These are phyloP conservation scores for Geopyxis carbonaria DNA, from an alignment of 495 filamentous ascomycete genomes.

Conservation along the genomic window DNA sequence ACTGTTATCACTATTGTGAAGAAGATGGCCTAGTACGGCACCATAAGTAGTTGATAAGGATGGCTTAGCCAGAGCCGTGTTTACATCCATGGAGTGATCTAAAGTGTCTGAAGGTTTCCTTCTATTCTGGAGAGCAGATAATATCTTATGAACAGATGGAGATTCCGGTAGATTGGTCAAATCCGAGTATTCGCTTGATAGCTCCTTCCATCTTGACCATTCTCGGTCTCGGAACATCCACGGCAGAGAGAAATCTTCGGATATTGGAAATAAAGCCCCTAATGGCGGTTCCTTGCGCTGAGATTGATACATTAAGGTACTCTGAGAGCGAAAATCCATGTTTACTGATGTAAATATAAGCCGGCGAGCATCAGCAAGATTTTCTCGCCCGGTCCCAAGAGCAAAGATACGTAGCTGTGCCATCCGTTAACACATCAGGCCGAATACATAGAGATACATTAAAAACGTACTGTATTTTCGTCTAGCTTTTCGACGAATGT, in stretches of 20 bases:
- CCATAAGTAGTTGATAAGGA: neutral
- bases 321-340: slow-evolving; percentile 12
- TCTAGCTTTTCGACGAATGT: slow-evolving; percentile 21
- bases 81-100: neutral
- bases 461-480: slow-evolving; percentile 11
- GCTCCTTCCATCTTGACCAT: slow-evolving; percentile 21
- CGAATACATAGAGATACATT: neutral
- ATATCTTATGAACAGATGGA: neutral
- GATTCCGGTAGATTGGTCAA: neutral
- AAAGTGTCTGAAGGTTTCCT: neutral
- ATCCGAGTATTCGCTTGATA: slow-evolving; percentile 2
- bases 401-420: slow-evolving; percentile 18
- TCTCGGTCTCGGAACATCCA: slow-evolving; percentile 20
- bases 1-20: neutral
- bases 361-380: slow-evolving; percentile 21
- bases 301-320: slow-evolving; percentile 16
- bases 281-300: slow-evolving; percentile 6
- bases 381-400: slow-evolving; percentile 9
- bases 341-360: slow-evolving; percentile 20
- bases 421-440: slow-evolving; percentile 5
- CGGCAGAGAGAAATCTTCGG: slow-evolving; percentile 12
- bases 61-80: neutral
- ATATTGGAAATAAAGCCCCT: slow-evolving; percentile 16
- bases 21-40: neutral
- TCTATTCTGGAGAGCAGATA: neutral